Evolutionary conservation across 208 protist species (phyloP).

Genomic region (Leishmania guyanensis): DNA sequence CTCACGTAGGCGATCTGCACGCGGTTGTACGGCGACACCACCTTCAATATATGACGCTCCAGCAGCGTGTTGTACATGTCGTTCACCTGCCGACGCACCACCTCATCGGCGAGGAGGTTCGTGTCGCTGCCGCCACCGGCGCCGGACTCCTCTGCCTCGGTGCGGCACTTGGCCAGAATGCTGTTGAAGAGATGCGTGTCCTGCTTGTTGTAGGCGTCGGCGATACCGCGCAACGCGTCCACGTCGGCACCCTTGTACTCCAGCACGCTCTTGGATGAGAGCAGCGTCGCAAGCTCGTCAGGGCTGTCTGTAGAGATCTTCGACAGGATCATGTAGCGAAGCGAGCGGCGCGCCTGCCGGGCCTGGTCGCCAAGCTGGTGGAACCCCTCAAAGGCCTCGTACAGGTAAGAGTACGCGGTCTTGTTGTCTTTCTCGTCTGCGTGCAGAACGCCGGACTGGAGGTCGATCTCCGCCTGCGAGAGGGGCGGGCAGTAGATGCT

Average conservation of each 20-base stretch:
- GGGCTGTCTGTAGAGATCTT: slow-evolving; percentile 91
- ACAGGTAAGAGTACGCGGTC: slow-evolving; percentile 99
- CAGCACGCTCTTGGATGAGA: slow-evolving; percentile 90
- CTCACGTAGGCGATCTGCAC: slow-evolving; percentile 97
- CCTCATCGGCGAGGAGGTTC: slow-evolving; percentile 79
- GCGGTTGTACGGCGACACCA: slow-evolving; percentile 97
- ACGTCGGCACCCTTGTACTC: slow-evolving; percentile 92
- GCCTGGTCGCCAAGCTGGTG: slow-evolving; percentile 88
- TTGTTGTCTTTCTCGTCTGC: slow-evolving; percentile 98
- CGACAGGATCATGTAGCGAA: slow-evolving; percentile 98
- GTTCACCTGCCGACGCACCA: slow-evolving; percentile 92
- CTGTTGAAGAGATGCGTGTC: slow-evolving; percentile 95
- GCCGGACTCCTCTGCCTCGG: slow-evolving; percentile 16
- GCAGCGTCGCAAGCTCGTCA: slow-evolving; percentile 75
- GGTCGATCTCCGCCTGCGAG: slow-evolving; percentile 98
- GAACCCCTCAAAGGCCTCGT: slow-evolving; percentile 98
- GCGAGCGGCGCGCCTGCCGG: slow-evolving; percentile 73
- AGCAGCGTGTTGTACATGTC: slow-evolving; percentile 96
- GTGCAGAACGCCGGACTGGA: slow-evolving; percentile 96
- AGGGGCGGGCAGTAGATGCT: slow-evolving; percentile 98
- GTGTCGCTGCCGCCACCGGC: slow-evolving; percentile 32
- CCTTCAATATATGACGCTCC: slow-evolving; percentile 95
- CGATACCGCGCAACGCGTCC: slow-evolving; percentile 95
- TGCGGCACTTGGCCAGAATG: slow-evolving; percentile 49
- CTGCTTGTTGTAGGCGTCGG: slow-evolving; percentile 93